Evolutionary conservation across 768 basidiomycete genomes (phyloP).

Genomic region (Lentinus brumalis): DNA sequence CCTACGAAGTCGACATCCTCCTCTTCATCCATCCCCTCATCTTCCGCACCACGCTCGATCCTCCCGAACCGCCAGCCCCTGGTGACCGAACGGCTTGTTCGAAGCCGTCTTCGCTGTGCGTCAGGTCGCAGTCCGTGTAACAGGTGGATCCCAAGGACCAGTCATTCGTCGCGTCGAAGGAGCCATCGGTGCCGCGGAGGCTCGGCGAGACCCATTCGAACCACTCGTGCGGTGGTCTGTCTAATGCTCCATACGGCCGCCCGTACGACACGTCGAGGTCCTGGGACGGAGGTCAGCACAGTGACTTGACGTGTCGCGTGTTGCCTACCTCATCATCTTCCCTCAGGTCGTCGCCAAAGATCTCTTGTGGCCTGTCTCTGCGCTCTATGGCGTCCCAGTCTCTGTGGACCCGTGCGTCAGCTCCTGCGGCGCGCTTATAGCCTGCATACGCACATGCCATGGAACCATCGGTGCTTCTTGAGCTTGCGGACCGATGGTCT

Average conservation of each 20-base stretch:
- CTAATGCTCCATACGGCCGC: neutral
- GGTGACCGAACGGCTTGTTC: neutral
- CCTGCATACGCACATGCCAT: conserved; percentile 8
- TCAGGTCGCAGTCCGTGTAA: conserved; percentile 8
- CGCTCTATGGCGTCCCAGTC: conserved; percentile 7
- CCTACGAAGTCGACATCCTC: conserved; percentile 13
- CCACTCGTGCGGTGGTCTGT: conserved; percentile 12
- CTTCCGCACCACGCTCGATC: conserved; percentile 8
- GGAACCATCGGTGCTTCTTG: conserved; percentile 19
- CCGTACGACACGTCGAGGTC: conserved; percentile 7
- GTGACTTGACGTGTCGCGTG: too few species aligned
- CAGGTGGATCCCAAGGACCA: conserved; percentile 6
- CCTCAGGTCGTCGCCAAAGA: neutral
- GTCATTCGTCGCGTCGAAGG: neutral
- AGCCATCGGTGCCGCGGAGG: neutral
- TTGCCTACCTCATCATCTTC: neutral
- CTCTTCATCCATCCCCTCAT: conserved; percentile 17
- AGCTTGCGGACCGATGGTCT: conserved; percentile 13
- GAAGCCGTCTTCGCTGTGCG: conserved; percentile 4
- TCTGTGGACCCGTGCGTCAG: neutral
- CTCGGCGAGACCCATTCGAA: conserved; percentile 17
- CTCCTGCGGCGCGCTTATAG: neutral
- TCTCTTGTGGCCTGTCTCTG: neutral
- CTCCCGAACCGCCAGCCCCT: neutral
- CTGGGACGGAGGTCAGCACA: neutral